phyloP scores from a whole-genome alignment of 225 moss, liverwort and hornwort genomes.

The Neckera pumila region DNA sequence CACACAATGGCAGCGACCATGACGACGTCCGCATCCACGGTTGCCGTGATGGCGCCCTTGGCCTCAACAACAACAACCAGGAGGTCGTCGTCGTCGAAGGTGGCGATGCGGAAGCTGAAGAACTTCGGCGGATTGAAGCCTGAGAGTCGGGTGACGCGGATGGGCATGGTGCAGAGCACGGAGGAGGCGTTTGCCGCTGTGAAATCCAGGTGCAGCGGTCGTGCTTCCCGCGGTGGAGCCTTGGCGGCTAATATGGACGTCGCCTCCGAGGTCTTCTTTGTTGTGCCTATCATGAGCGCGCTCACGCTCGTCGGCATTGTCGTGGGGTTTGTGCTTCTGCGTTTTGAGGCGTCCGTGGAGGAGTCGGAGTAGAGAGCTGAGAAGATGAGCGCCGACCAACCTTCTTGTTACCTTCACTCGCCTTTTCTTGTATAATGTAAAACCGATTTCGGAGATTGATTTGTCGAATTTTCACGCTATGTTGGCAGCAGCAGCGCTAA shows the following conservation, averaged over 20 bases:
- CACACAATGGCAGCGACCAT: conserved; percentile 22
- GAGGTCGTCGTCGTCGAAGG: not conserved
- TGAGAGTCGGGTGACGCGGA: conserved; percentile 45
- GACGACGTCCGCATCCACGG: conserved; percentile 7
- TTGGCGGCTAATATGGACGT: conserved; percentile 44
- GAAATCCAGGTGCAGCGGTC: conserved; percentile 33
- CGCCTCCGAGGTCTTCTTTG: conserved; percentile 37
- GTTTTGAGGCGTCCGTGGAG: conserved; percentile 84
- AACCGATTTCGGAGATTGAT: conserved; percentile 1
- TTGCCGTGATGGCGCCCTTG: conserved; percentile 6
- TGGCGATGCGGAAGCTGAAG: conserved; percentile 51
- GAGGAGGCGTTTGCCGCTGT: conserved; percentile 68
- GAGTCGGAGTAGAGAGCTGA: conserved; percentile 57
- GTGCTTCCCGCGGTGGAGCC: conserved; percentile 47
- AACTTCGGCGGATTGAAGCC: conserved; percentile 75
- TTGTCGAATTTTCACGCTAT: conserved; percentile 3
- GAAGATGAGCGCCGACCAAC: not conserved
- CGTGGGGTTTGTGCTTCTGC: conserved; percentile 76
- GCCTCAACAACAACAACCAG: not conserved
- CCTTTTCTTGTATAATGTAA: conserved; percentile 8
- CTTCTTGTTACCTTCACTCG: not conserved
- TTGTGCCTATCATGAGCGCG: conserved; percentile 76
- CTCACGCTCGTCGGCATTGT: conserved; percentile 67
- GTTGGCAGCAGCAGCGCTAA: not conserved
- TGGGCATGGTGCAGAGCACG: conserved; percentile 55